Base-by-base conservation (phyloP, 345 rosid genomes). In the Aquilaria sinensis region DNA sequence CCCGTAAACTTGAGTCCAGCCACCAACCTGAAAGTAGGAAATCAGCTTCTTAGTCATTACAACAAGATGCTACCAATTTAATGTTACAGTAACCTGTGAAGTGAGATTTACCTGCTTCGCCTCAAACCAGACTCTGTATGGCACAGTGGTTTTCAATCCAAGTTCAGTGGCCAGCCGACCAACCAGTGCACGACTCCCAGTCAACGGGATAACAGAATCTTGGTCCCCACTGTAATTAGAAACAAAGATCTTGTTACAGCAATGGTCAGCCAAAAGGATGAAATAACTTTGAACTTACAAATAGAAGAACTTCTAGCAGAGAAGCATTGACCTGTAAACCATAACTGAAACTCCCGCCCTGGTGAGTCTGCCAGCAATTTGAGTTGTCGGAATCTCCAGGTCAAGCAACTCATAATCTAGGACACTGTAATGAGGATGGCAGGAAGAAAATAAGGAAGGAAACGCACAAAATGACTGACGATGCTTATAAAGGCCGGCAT, bases 1-100 rank as follows among this genome's bases (percentile, higher is more conserved):
- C 5, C 91, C 91, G 63, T 89, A 85, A 67, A 85, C 98, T 72
- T 93, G 97, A 72, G 97, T 93, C 98, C 98, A 93, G 47, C 98
- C 96, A 33, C 98, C 98, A 31, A 92, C 98, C 98, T 92, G 64
- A 60, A 51, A 56, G 56, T 47, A 13, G 62, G 31, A 12, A 64
- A n/a, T 49, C 46, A 49, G 41, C 12, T 34, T 50, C 23, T 23
- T 23, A 23, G 23, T 23, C 11, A 43, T 3, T 11, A 32, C 2
- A 11, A 13, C 12, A n/a, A 51, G 12, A 49, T 1, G 29, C 31
- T 45, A n/a, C 52, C 2, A 33, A 60, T 4, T 47, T 50, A 43
- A 52, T 47, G 50, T 56, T 49, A 56, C 12, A 51, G 14, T 61
- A 33, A 10, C 34, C 23, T 37, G 59, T 55, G n/a, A 37, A 46